Evolutionary conservation across 345 rosid genomes (phyloP).

Genomic region (Syzygium oleosum): DNA sequence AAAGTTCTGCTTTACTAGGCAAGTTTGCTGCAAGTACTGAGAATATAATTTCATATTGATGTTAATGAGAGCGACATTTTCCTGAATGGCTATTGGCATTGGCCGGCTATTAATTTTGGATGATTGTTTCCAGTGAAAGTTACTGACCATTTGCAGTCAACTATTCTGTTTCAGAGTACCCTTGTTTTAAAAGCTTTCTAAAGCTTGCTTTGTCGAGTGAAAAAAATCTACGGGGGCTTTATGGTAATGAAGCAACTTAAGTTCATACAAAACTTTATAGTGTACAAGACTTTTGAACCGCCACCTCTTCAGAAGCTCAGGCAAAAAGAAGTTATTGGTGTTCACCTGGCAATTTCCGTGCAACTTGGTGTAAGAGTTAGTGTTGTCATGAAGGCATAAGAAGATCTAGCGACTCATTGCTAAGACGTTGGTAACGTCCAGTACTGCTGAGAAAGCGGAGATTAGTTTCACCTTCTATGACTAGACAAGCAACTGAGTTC

Average conservation of each 20-base stretch:
- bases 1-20: too few relatives aligned
- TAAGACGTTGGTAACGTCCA: too few relatives aligned
- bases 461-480: too few relatives aligned
- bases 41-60: too few relatives aligned
- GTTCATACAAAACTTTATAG: background rate
- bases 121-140: background rate
- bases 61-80: too few relatives aligned
- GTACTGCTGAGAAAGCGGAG: too few relatives aligned
- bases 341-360: background rate
- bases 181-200: background rate
- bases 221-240: background rate
- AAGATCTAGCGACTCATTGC: too few relatives aligned
- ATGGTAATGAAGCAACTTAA: background rate
- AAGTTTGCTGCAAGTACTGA: too few relatives aligned
- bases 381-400: too few relatives aligned
- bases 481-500: too few relatives aligned
- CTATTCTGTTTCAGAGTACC: background rate
- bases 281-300: fast-evolving
- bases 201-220: background rate
- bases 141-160: background rate
- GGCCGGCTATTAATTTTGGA: background rate
- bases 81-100: too few relatives aligned
- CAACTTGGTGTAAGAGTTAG: too few relatives aligned
- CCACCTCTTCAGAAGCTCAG: background rate
- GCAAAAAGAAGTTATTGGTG: background rate